These are phyloP conservation scores for Paramecium tetraurelia DNA, from an alignment of 73 alveolate genomes.

Conservation along the genomic window DNA sequence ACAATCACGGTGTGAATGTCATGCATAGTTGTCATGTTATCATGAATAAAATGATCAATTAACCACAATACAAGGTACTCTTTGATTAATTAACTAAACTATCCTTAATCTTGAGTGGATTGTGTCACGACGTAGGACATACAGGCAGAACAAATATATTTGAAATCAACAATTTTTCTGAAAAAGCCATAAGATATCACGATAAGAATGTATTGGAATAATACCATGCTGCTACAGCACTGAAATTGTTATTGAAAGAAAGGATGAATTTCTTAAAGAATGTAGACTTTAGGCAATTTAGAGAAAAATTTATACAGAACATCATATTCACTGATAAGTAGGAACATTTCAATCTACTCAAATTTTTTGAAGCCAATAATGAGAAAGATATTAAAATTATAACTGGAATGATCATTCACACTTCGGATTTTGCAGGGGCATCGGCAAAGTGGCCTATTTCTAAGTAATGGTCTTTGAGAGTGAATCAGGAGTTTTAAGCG, in stretches of 20 bases:
- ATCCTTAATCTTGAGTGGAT: conserved; percentile 1
- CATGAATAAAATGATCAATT: conserved; percentile 1
- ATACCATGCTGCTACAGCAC: conserved; percentile 81
- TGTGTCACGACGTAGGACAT: conserved; percentile 89
- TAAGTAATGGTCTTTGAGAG: neutral
- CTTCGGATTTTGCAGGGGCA: conserved; percentile 37
- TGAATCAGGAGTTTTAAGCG: neutral
- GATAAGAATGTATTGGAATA: conserved; percentile 86
- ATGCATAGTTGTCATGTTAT: conserved; percentile 63
- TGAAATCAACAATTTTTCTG: conserved; percentile 66
- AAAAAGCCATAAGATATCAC: conserved; percentile 77
- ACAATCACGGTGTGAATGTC: conserved; percentile 62
- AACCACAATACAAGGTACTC: neutral
- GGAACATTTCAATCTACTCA: conserved; percentile 67
- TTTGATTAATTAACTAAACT: neutral
- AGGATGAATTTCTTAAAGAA: conserved; percentile 65
- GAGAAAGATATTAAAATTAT: conserved; percentile 46
- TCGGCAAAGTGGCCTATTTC: conserved; percentile 2
- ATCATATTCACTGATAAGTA: conserved; percentile 92
- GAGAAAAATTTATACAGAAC: conserved; percentile 81
- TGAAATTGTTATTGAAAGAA: conserved; percentile 65
- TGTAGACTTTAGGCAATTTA: conserved; percentile 61
- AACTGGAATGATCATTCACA: conserved; percentile 28
- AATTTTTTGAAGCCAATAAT: conserved; percentile 35
- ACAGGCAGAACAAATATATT: conserved; percentile 81